Evolutionary conservation across 164 flowering plant species (phyloP).

Genomic region (Stephania cephalantha): DNA sequence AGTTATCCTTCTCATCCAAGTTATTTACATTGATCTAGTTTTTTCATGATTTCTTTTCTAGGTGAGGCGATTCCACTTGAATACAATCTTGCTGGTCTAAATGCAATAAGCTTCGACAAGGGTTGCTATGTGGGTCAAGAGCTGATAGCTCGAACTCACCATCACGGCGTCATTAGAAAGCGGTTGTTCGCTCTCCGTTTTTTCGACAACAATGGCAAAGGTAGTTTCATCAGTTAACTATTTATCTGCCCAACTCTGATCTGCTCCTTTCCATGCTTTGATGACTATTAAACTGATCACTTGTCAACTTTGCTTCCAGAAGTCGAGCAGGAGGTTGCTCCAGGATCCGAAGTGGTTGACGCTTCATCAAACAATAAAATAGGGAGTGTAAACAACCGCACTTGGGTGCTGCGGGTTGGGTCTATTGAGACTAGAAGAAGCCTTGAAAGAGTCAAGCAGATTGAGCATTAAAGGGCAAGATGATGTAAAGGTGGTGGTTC

Average conservation of each 20-base stretch:
- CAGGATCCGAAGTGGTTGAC: constrained; percentile 53
- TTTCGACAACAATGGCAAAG: constrained; percentile 43
- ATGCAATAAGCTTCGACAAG: constrained; percentile 91
- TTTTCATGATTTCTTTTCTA: constrained; percentile 14
- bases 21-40: neutral
- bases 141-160: constrained; percentile 83
- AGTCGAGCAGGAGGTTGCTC: constrained; percentile 47
- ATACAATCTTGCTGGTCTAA: constrained; percentile 76
- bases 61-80: constrained; percentile 95
- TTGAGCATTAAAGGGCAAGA: constrained; percentile 50
- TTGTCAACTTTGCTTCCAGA: constrained; percentile 31
- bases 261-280: neutral
- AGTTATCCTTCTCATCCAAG: neutral
- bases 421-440: constrained; percentile 67
- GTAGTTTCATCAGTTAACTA: constrained; percentile 20
- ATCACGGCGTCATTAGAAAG: constrained; percentile 82
- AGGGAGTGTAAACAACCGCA: constrained; percentile 64
- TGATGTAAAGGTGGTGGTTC: constrained; percentile 47
- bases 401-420: constrained; percentile 73
- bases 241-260: too few relatives aligned
- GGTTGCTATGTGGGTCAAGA: constrained; percentile 99
- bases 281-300: neutral
- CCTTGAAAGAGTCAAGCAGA: constrained; percentile 38
- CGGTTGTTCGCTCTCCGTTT: constrained; percentile 79
- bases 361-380: constrained; percentile 50